Evolutionary conservation across 768 basidiomycete genomes (phyloP).

Genomic region (Steccherinum ochraceum): DNA sequence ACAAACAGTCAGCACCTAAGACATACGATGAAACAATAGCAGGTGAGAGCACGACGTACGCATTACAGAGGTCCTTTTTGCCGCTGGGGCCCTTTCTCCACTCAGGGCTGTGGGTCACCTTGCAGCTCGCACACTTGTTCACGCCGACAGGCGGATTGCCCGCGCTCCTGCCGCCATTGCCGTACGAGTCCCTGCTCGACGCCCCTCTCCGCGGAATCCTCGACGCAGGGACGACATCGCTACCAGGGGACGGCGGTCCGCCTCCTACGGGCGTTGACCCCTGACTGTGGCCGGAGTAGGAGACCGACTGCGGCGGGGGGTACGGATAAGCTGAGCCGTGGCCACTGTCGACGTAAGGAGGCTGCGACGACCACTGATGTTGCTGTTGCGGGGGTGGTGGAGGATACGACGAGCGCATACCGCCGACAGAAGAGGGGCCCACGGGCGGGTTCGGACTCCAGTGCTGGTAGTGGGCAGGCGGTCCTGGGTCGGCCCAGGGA

Average conservation of each 20-base stretch:
- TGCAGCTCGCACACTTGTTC: constrained; percentile 72
- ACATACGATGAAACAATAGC: constrained; percentile 14
- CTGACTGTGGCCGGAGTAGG: constrained; percentile 5
- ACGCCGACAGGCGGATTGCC: constrained; percentile 73
- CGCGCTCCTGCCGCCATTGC: constrained; percentile 37
- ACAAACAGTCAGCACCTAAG: constrained; percentile 6
- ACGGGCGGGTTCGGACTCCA: constrained; percentile 9
- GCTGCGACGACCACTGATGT: constrained; percentile 38
- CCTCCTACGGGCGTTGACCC: constrained; percentile 1
- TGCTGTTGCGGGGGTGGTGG: constrained; percentile 23
- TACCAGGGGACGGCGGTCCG: constrained; percentile 17
- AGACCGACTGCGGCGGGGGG: constrained; percentile 14
- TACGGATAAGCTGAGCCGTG: constrained; percentile 15
- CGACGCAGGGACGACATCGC: constrained; percentile 41
- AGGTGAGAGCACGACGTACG: constrained; percentile 45
- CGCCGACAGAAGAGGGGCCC: constrained; percentile 19
- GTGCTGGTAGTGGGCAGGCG: constrained; percentile 4
- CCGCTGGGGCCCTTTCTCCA: constrained; percentile 91
- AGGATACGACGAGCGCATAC: constrained; percentile 22
- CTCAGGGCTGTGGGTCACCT: constrained; percentile 76
- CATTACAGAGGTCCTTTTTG: constrained; percentile 89
- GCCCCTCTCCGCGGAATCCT: constrained; percentile 37
- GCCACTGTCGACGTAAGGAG: constrained; percentile 28
- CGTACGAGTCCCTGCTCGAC: constrained; percentile 40
- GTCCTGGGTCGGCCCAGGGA: constrained; percentile 2